Percentiles rank a stretch among this genome's conserved stretches.
phyloP scores from a whole-genome alignment of 768 basidiomycete genomes.

The Mycena chlorophos region DNA sequence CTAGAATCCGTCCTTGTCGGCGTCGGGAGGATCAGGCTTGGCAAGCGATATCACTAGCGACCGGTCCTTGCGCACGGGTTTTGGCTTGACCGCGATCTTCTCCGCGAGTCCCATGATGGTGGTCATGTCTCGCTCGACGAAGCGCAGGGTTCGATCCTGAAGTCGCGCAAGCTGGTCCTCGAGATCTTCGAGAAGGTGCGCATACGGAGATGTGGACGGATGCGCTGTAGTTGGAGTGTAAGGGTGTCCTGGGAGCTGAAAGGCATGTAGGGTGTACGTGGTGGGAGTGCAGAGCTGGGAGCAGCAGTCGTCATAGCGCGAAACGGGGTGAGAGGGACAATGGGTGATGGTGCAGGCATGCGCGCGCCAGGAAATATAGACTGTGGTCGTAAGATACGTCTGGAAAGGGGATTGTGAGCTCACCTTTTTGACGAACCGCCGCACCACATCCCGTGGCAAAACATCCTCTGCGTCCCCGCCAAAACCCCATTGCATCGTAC shows the following conservation, averaged over 20 bases:
- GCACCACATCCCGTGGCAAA: slow-evolving; percentile 67
- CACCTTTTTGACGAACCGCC: slow-evolving; percentile 77
- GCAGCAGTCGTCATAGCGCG: slow-evolving; percentile 32
- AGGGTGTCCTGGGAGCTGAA: slow-evolving; percentile 53
- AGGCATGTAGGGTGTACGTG: slow-evolving; percentile 52
- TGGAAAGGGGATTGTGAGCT: no score
- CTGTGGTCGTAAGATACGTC: slow-evolving; percentile 49
- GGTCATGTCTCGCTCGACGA: slow-evolving; percentile 73
- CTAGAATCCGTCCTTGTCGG: slow-evolving; percentile 57
- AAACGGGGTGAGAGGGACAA: slow-evolving; percentile 77
- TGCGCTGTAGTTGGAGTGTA: slow-evolving; percentile 55
- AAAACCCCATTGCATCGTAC: slow-evolving; percentile 77
- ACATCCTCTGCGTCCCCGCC: slow-evolving; percentile 90
- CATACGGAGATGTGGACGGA: slow-evolving; percentile 34
- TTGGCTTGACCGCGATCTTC: slow-evolving; percentile 53
- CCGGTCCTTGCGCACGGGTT: slow-evolving; percentile 29
- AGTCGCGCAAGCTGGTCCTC: slow-evolving; percentile 72
- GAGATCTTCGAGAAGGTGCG: slow-evolving; percentile 61
- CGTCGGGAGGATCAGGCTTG: neutral
- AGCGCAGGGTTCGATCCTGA: slow-evolving; percentile 80
- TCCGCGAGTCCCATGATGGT: slow-evolving; percentile 79
- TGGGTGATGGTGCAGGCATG: slow-evolving; percentile 67
- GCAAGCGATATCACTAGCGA: slow-evolving; percentile 16
- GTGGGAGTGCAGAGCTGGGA: slow-evolving; percentile 30
- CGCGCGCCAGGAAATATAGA: slow-evolving; percentile 74